Base-by-base conservation (phyloP, 2,329 filamentous ascomycete genomes). In the Elsinoe fawcettii region DNA sequence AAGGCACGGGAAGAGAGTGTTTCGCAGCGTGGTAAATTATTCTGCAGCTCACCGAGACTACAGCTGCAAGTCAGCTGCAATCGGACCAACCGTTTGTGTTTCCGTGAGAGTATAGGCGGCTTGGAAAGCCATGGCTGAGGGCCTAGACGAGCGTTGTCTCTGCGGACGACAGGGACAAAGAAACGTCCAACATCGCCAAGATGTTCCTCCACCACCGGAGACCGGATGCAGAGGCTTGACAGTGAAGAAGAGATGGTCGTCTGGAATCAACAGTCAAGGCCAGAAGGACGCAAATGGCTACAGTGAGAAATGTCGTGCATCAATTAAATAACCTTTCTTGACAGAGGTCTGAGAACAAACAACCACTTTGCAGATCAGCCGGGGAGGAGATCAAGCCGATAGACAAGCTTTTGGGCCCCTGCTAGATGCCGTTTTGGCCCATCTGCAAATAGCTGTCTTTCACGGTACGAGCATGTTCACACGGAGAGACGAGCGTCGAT, bases 321-420 rank as follows among this genome's bases (percentile, higher is more conserved):
- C 34, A 37, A 37, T 12, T 7, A 14, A 46, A 23, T 46, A 25
- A 46, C 41, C 23, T 46, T 46, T 46, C 16, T 27, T 27, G 41
- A 46, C 22, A 46, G 41, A 27, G 41, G 41, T 46, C 20, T 2
- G 22, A 25, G 34, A 37, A 20, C 41, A 46, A 46, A 46, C 22
- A 12, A 6, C 41, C 41, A 46, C 20, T 22, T 25, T 46, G 41
- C 41, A 46, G 41, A 46, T 46, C 41, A 23, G 12, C 46, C 30
- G 46, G 25, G 25, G 25, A 34, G 46, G 7, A 32, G 25, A 14
- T 32, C 27, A 32, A 51, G 25, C 46, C 6, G n/a, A 51, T 18
- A 34, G 46, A 32, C 30, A 51, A 51, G 46, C 46, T 51, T 51
- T 51, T 51, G 5, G 41, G 23, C 41, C 22, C 41, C 18, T 25